Evolutionary conservation across 805 yeast genomes (phyloP), one percentile per base, ranked within the genome.

Genomic region (Wickerhamiella hasegawae): DNA sequence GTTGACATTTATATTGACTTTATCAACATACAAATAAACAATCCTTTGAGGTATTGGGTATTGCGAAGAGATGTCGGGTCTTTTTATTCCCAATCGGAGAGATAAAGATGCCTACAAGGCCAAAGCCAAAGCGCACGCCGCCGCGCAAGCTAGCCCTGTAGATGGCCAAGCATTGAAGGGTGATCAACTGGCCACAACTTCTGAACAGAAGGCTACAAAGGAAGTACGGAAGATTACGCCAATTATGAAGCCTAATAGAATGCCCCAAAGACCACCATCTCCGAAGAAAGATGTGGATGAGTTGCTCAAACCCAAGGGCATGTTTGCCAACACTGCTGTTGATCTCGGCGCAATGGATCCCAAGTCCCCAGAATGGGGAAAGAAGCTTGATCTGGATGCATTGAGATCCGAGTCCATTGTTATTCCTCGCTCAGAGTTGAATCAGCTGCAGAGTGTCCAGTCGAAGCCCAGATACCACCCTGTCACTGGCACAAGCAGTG

Each of bases 311-410:
- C 24, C 24, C 8, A 11, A 22, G 11, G 24, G 24, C 11, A 11
- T 11, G 8, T 22, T 22, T 22, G 24, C 24, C 24, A 22, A 22
- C 8, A 22, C 24, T 11, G 24, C 10, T 22, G 24, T 11, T 22
- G 24, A 11, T 22, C 11, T 11, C 24, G 24, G 10, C 18, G 36
- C 46, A 14, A 35, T 45, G 43, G 43, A 42, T 11, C 50, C 52
- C 2, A 41, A 37, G 24, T 44, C 52, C 10, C 32, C 29, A 8
- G 39, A 37, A 25, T 49, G 53, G 53, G 20, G 35, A 26, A 39
- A 39, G 22, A 38, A 34, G 5, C 21, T 41, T 5, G 41, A 44
- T 22, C 12, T 39, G 2, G 11, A 38, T 12, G 37, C 39, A 9
- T 15, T 42, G 31, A 25, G 32, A 14, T 36, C 22, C 8, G 28